Percentiles rank a stretch among this genome's conserved stretches.
Conservation (phyloP, 805 yeast genomes). For the Kodamaea jinghongensis region DNA sequence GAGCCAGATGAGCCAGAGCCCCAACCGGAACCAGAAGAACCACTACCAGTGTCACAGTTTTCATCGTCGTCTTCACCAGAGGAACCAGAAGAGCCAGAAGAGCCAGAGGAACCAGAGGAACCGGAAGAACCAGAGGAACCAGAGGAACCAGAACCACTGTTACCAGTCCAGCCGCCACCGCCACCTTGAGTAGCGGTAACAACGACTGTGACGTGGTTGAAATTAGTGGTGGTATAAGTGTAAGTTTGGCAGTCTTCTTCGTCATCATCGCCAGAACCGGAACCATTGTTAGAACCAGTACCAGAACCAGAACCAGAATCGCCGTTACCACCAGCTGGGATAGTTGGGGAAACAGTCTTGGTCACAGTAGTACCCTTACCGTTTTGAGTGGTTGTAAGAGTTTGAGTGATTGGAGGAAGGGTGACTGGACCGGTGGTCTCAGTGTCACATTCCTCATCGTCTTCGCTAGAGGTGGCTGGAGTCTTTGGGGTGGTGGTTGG, state of each 20-base stretch:
- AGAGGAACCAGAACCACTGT: conserved; percentile 1
- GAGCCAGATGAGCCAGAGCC: conserved; percentile 9
- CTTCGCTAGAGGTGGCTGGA: neutral
- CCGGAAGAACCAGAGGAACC: conserved; percentile 6
- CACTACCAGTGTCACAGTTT: conserved; percentile 6
- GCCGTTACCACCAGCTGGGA: neutral
- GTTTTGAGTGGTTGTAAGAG: conserved; percentile 2
- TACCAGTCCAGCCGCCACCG: neutral
- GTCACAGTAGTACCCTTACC: neutral
- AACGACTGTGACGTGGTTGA: conserved; percentile 6
- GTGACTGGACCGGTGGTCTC: neutral
- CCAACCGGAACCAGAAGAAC: conserved; percentile 5
- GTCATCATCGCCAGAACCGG: conserved; percentile 11
- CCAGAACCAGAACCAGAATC: neutral
- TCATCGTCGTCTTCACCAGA: conserved; percentile 8
- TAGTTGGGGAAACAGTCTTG: too few relatives aligned
- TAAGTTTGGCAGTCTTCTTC: conserved; percentile 7
- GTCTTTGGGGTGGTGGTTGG: neutral
- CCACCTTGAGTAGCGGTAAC: conserved; percentile 6
- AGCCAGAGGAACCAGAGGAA: conserved; percentile 4
- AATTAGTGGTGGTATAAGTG: conserved; percentile 13
- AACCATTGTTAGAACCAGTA: conserved; percentile 4
- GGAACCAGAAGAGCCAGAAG: conserved; percentile 2
- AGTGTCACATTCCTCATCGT: conserved; percentile 6
- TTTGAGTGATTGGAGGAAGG: conserved; percentile 1